Evolutionary conservation across 345 rosid species (phyloP), one percentile per base, ranked within the genome.

Genomic region (Crucihimalaya himalaica): DNA sequence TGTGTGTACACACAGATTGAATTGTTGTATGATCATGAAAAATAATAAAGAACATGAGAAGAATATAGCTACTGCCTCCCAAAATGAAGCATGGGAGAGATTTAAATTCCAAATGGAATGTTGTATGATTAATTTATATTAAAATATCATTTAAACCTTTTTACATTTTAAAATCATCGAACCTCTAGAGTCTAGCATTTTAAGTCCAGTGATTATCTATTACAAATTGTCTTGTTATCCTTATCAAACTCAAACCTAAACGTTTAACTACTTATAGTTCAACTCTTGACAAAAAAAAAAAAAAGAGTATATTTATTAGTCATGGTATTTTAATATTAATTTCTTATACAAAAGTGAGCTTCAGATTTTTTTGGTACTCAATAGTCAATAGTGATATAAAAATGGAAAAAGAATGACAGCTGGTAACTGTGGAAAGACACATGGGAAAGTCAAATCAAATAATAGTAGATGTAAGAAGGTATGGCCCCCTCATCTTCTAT

Each of bases 381-480:
- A 29, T 0, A 61, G 39, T 21, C 8, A 37, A 29, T 0, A 61
- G 39, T 25, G 53, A 45, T 56, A 45, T 8, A 58, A 58, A 46
- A 66, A 75, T 51, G 45, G 25, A 19, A 67, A 37, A 50, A 67
- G 45, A 68, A 51, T 75, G 79, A 67, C 79, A 75, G 69, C 74
- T 75, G 9, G 31, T 68, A 68, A 68, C 69, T 75, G 74, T 51
- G 31, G 48, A 31, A 61, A 61, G 31, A 52, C 70, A 75, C 79
- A 75, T 75, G 79, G 74, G 12, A 62, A 52, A 69, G 70, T 75
- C 79, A 43, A 61, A 75, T 75, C 64, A 68, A 75, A 75, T 75
- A 61, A 75, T 75, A 60, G 52, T 66, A 66, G 40, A 25, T 34
- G 68, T 58, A 15, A 46, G 13, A 59, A 50, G 63, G 79, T 60